Evolutionary conservation across 208 protist genomes (phyloP).

Genomic region (Balamuthia mandrillaris): DNA sequence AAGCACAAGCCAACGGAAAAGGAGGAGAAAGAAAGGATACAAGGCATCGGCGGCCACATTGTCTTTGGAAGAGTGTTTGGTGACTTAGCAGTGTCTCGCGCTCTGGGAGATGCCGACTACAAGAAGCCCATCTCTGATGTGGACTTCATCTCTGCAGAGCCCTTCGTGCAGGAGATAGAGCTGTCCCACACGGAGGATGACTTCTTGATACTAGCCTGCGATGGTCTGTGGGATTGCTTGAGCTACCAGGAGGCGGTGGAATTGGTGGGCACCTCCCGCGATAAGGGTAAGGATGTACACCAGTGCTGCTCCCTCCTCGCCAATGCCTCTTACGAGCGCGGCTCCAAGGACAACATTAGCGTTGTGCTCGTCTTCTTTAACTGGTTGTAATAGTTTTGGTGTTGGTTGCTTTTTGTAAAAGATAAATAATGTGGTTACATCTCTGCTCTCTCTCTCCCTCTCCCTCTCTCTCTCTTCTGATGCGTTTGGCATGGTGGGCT

Average conservation of each 20-base stretch:
- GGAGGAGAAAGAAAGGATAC: slow-evolving; percentile 43
- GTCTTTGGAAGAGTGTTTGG: slow-evolving; percentile 42
- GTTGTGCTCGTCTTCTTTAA: not conserved
- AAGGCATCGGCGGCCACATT: slow-evolving; percentile 32
- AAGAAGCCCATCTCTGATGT: slow-evolving; percentile 14
- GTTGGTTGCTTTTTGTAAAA: no score
- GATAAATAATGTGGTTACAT: no score
- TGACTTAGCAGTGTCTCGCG: slow-evolving; percentile 47
- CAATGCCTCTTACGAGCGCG: not conserved
- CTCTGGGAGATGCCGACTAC: slow-evolving; percentile 43
- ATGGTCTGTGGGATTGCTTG: slow-evolving; percentile 55
- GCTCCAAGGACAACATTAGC: slow-evolving; percentile 17
- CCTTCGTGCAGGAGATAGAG: not conserved
- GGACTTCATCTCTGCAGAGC: not conserved
- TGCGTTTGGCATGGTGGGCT: no score
- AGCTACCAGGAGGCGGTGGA: slow-evolving; percentile 37
- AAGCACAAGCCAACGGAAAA: slow-evolving; percentile 41
- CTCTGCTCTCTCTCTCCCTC: no score
- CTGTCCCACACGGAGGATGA: slow-evolving; percentile 5
- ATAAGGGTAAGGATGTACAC: not conserved
- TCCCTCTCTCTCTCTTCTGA: no score
- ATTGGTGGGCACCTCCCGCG: not conserved
- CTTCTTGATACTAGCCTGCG: slow-evolving; percentile 48
- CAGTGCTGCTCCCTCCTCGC: not conserved
- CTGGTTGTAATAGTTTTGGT: not conserved